Percentiles rank a stretch among this genome's conserved stretches.
These are phyloP conservation scores for Teratosphaeria viscida DNA, from an alignment of 2,329 filamentous ascomycete species.

Conservation along the genomic window DNA sequence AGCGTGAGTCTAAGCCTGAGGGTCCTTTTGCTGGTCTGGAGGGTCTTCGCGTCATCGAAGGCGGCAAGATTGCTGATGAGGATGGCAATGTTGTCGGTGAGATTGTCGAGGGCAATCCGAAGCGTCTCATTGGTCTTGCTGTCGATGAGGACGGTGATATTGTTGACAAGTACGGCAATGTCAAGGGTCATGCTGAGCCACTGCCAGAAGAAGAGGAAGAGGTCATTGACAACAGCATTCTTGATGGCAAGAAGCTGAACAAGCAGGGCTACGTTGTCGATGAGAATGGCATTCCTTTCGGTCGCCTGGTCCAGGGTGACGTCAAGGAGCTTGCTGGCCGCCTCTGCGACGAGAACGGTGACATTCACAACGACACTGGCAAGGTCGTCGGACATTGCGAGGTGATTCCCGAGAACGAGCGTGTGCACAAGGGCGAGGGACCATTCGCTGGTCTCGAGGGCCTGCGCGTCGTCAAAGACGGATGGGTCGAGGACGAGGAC, in stretches of 20 bases:
- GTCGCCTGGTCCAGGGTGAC: slow-evolving; percentile 58
- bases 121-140: slow-evolving; percentile 48
- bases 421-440: slow-evolving; percentile 40
- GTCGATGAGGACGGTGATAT: slow-evolving; percentile 55
- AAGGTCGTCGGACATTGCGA: slow-evolving; percentile 59
- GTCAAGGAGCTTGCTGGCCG: slow-evolving; percentile 53
- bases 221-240: slow-evolving; percentile 33
- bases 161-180: slow-evolving; percentile 51
- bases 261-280: slow-evolving; percentile 42
- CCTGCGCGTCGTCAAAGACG: slow-evolving; percentile 37
- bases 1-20: slow-evolving; percentile 43
- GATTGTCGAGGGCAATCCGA: slow-evolving; percentile 48
- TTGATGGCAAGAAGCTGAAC: slow-evolving; percentile 39
- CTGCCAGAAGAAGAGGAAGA: slow-evolving; percentile 33
- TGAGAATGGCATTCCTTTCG: slow-evolving; percentile 42
- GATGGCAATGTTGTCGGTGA: slow-evolving; percentile 42
- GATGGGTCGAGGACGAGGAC: slow-evolving; percentile 41
- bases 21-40: slow-evolving; percentile 41
- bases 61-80: slow-evolving; percentile 40
- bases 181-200: slow-evolving; percentile 50
- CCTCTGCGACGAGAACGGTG: slow-evolving; percentile 61
- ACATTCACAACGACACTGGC: slow-evolving; percentile 63
- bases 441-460: slow-evolving; percentile 41
- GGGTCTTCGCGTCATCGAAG: slow-evolving; percentile 38
- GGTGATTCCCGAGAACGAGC: slow-evolving; percentile 56